Conservation (phyloP, 331 rosid species). For the Arachis monticola region DNA sequence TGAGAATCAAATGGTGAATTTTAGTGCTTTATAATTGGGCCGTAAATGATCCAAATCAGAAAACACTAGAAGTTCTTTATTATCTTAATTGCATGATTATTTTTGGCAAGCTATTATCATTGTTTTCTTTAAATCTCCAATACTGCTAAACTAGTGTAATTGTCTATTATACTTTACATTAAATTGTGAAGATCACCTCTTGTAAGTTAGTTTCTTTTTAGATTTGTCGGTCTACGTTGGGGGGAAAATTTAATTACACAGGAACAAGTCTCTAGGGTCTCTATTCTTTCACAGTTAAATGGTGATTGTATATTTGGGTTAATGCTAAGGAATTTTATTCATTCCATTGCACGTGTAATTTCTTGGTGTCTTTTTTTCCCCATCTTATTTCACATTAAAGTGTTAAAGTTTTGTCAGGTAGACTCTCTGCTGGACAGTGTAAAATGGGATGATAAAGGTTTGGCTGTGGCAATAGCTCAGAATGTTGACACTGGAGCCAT, state of each 20-base stretch:
- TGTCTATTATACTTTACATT: neutral
- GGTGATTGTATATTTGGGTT: slow-evolving; percentile 18
- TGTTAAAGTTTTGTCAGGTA: slow-evolving; percentile 60
- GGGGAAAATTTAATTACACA: slow-evolving; percentile 3
- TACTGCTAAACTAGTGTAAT: neutral
- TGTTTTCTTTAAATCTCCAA: slow-evolving; percentile 9
- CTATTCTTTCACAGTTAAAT: neutral
- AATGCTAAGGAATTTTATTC: neutral
- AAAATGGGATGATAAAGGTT: slow-evolving; percentile 90
- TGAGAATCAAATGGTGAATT: slow-evolving; percentile 23
- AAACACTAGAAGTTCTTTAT: neutral
- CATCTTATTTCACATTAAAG: neutral
- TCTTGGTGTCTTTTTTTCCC: slow-evolving; percentile 3
- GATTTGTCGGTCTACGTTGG: neutral
- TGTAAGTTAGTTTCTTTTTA: neutral
- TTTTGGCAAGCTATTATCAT: neutral
- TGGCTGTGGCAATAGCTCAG: slow-evolving; percentile 89
- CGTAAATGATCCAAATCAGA: slow-evolving; percentile 5
- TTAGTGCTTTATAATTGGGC: neutral
- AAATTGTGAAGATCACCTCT: slow-evolving; percentile 15
- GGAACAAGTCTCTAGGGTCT: slow-evolving; percentile 10
- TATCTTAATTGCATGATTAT: neutral
- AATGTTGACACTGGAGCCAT: slow-evolving; percentile 92
- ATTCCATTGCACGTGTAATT: slow-evolving; percentile 14
- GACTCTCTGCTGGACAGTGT: slow-evolving; percentile 59